Evolutionary conservation across 768 basidiomycete species (phyloP).

Genomic region (Leccinellum rugosiceps): DNA sequence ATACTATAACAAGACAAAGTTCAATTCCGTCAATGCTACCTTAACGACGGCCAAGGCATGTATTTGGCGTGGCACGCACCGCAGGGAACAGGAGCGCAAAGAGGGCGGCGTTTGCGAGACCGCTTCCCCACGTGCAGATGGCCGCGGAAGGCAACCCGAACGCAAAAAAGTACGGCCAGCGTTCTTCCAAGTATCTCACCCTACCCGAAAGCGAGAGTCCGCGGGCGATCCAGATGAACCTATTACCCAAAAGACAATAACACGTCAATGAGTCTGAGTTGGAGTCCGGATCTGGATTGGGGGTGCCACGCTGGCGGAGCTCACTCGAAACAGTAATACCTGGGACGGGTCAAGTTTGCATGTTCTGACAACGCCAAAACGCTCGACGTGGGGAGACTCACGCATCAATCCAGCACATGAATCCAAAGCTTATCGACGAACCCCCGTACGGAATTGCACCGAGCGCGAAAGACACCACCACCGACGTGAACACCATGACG

Average conservation of each 20-base stretch:
- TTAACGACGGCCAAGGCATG: neutral
- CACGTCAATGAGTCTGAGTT: constrained; percentile 11
- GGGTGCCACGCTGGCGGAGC: constrained; percentile 15
- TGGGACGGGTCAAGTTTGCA: constrained; percentile 25
- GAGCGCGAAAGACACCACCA: constrained; percentile 64
- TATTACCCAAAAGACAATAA: constrained; percentile 22
- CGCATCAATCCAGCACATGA: constrained; percentile 86
- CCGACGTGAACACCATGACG: constrained; percentile 78
- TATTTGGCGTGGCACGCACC: constrained; percentile 41
- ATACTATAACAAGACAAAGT: constrained; percentile 46
- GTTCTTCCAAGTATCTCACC: constrained; percentile 75
- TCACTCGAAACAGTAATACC: constrained; percentile 91
- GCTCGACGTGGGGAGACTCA: constrained; percentile 43
- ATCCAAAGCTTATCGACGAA: constrained; percentile 56
- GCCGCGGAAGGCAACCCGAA: constrained; percentile 79
- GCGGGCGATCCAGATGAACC: constrained; percentile 77
- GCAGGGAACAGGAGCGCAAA: constrained; percentile 82
- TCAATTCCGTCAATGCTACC: constrained; percentile 3
- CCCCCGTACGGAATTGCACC: constrained; percentile 65
- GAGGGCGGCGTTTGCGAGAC: constrained; percentile 75
- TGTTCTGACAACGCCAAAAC: neutral
- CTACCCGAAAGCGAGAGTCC: constrained; percentile 66
- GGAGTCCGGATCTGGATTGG: neutral
- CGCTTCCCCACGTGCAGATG: constrained; percentile 69
- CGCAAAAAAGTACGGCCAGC: constrained; percentile 86